Evolutionary conservation across 345 rosid genomes (phyloP).

Genomic region (Salix arbutifolia): DNA sequence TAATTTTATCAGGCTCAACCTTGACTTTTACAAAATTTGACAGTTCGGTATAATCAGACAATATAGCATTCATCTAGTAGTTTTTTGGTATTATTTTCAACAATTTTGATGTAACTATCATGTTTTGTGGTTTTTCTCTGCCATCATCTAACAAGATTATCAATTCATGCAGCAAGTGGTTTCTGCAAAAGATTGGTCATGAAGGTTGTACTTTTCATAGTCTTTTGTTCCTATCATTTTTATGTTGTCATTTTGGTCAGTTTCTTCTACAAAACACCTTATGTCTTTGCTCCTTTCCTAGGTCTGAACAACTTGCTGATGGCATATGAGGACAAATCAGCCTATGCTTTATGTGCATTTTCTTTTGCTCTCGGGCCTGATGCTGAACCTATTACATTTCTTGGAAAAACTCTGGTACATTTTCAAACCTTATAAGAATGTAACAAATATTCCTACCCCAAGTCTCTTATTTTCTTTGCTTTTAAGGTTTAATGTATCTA

Average conservation of each 20-base stretch:
- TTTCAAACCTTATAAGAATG: no score
- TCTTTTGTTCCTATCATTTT: background rate
- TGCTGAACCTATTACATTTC: slow-evolving; percentile 63
- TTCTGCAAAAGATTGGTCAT: slow-evolving; percentile 82
- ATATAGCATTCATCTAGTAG: background rate
- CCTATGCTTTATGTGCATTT: slow-evolving; percentile 84
- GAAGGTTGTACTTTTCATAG: slow-evolving; percentile 54
- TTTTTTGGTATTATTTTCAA: background rate
- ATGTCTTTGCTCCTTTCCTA: slow-evolving; percentile 52
- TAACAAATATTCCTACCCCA: background rate
- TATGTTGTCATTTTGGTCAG: slow-evolving; percentile 1
- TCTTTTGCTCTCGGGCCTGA: slow-evolving; percentile 75
- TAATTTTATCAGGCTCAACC: background rate
- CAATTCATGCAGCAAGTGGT: slow-evolving; percentile 79
- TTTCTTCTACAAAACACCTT: slow-evolving; percentile 53
- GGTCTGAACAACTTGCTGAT: slow-evolving; percentile 78
- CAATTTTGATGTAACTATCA: background rate
- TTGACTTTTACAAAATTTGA: no score
- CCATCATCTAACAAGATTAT: slow-evolving; percentile 19
- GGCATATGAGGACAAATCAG: slow-evolving; percentile 93
- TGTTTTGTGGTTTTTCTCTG: background rate
- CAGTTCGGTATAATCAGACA: background rate
- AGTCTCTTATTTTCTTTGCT: background rate
- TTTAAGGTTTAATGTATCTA: background rate
- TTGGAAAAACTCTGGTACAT: slow-evolving; percentile 70